phyloP scores from a whole-genome alignment of 208 protist genomes.

The Wallacemonas sp. region DNA sequence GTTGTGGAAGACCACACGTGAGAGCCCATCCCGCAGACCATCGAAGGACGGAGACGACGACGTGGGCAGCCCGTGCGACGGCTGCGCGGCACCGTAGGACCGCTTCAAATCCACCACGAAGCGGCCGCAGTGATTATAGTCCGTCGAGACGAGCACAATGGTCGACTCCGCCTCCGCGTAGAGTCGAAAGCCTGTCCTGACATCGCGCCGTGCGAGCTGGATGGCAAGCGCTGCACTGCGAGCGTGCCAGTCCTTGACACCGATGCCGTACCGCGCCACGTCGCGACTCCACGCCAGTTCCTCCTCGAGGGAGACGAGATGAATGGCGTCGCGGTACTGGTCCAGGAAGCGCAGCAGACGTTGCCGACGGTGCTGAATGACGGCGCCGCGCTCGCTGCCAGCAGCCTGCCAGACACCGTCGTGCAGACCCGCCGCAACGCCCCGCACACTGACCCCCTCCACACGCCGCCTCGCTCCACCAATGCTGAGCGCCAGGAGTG shows the following conservation, averaged over 20 bases:
- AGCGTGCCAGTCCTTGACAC: conserved; percentile 49
- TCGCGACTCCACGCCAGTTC: conserved; percentile 74
- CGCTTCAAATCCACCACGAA: conserved; percentile 69
- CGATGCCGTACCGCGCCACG: conserved; percentile 71
- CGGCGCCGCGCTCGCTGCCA: conserved; percentile 37
- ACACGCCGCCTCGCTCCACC: conserved; percentile 40
- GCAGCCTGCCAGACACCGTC: conserved; percentile 45
- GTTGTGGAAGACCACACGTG: conserved; percentile 81
- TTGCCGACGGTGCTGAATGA: conserved; percentile 51
- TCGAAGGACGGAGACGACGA: not conserved
- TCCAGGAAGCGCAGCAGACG: conserved; percentile 59
- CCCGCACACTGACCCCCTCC: conserved; percentile 39
- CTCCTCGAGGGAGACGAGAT: conserved; percentile 79
- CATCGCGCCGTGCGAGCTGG: conserved; percentile 56
- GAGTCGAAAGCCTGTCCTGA: conserved; percentile 19
- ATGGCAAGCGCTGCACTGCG: conserved; percentile 65
- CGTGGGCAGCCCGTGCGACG: not conserved
- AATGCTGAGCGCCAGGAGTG: conserved; percentile 56
- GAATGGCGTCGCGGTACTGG: conserved; percentile 62
- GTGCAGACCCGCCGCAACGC: conserved; percentile 28
- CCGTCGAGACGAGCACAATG: conserved; percentile 43
- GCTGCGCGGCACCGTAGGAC: conserved; percentile 8
- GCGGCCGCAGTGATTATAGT: conserved; percentile 58
- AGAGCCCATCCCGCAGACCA: conserved; percentile 46
- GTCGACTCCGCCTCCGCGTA: conserved; percentile 14